Conservation (phyloP, 2,329 filamentous ascomycete genomes). For the Myotisia sp. region DNA sequence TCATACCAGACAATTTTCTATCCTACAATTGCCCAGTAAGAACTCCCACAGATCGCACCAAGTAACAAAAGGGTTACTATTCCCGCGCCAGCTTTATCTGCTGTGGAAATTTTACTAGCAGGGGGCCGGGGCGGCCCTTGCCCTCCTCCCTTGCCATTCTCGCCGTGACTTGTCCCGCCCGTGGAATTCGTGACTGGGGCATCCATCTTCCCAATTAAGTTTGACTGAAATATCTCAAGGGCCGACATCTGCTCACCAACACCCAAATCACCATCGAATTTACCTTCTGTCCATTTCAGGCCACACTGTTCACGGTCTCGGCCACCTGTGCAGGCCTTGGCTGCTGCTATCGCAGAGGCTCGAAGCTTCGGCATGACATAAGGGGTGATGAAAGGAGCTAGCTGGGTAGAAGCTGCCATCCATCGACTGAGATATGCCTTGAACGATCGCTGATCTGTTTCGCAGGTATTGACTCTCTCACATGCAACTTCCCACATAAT, state of each 20-base stretch:
- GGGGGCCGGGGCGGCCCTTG: conserved; percentile 13
- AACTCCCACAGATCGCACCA: conserved; percentile 15
- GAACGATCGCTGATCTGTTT: conserved; percentile 57
- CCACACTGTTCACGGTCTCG: conserved; percentile 46
- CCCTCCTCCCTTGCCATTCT: conserved; percentile 13
- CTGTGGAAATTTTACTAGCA: conserved; percentile 15
- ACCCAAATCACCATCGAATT: conserved; percentile 45
- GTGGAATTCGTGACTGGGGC: conserved; percentile 39
- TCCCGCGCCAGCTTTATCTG: conserved; percentile 26
- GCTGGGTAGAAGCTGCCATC: conserved; percentile 45
- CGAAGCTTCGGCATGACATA: conserved; percentile 45
- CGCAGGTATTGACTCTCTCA: conserved; percentile 47
- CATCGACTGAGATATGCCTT: conserved; percentile 56
- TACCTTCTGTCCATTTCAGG: conserved; percentile 44
- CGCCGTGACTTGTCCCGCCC: conserved; percentile 40
- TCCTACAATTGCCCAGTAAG: conserved; percentile 3
- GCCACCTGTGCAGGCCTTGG: conserved; percentile 48
- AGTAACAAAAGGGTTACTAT: conserved; percentile 25
- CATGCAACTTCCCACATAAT: conserved; percentile 55
- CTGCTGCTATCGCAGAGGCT: conserved; percentile 45
- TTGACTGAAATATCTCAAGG: conserved; percentile 48
- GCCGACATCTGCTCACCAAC: conserved; percentile 59
- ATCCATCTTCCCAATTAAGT: conserved; percentile 35
- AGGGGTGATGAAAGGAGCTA: conserved; percentile 46
- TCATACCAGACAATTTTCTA: too few relatives aligned